A percentile compares a stretch with the other conserved stretches of the same genome.
These are phyloP conservation scores for Cutaneotrichosporon arboriforme DNA, from an alignment of 1,284 basidiomycete species.

Conservation along the genomic window DNA sequence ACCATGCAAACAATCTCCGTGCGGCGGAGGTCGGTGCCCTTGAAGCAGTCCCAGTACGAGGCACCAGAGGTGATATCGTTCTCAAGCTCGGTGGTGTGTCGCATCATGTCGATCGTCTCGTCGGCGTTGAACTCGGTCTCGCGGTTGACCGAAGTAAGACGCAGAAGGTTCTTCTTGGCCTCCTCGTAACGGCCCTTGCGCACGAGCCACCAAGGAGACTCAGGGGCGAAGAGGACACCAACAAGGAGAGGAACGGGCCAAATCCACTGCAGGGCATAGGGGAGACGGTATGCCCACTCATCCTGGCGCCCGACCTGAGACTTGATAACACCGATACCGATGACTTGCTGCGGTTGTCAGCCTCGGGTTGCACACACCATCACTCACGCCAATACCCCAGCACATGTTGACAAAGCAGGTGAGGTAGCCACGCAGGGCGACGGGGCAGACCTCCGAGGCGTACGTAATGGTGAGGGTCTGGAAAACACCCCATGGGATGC, in stretches of 20 bases:
- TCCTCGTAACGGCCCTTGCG: constrained; percentile 45
- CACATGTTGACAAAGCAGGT: constrained; percentile 44
- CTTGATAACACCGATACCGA: constrained; percentile 45
- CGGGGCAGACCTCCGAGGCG: constrained; percentile 44
- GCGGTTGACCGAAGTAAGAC: constrained; percentile 39
- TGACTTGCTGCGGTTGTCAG: constrained; percentile 22
- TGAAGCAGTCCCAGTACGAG: constrained; percentile 51
- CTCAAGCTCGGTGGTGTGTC: constrained; percentile 40
- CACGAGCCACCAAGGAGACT: constrained; percentile 26
- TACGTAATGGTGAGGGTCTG: constrained; percentile 18
- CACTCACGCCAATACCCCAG: constrained; percentile 35
- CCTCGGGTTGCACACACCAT: not conserved
- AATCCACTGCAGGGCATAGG: constrained; percentile 39
- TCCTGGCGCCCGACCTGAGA: constrained; percentile 30
- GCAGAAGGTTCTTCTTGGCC: constrained; percentile 45
- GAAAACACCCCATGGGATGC: constrained; percentile 43
- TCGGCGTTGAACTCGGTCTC: constrained; percentile 46
- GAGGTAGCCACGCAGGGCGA: constrained; percentile 42
- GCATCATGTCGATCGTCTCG: constrained; percentile 49
- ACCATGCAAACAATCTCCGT: constrained; percentile 45
- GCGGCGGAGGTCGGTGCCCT: constrained; percentile 39
- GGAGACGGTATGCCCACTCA: constrained; percentile 39
- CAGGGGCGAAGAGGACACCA: constrained; percentile 34
- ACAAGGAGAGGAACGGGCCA: constrained; percentile 36
- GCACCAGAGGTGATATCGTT: constrained; percentile 32